Base-by-base conservation (phyloP, 108 stramenopile species). In the Cyclotella cryptica region DNA sequence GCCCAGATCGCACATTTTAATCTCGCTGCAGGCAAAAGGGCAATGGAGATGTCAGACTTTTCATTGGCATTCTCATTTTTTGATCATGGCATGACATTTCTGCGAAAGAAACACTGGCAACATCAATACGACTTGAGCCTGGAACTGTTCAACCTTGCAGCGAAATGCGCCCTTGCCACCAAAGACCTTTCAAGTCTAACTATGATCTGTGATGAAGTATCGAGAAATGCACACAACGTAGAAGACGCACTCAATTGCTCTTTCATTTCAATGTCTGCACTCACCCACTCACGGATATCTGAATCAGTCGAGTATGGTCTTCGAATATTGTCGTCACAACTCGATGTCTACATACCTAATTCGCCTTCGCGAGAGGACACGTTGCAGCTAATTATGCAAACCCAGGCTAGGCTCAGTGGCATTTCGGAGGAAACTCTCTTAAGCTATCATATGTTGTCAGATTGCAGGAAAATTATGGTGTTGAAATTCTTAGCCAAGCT, bases 1-100 rank as follows among this genome's bases (percentile, higher is more conserved):
- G 27, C 46, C n/a, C 11, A 15, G 39, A 60, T 69, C 0, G 57
- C 67, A 45, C 24, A 39, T 26, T 24, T 69, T 42, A 77, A 77
- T 45, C 47, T 69, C 22, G 28, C 7, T 10, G 75, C 67, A 30
- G 75, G 75, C n/a, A 68, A 51, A 41, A 77, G 49, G 40, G 66
- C 66, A 19, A 68, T 76, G 66, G 58, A 61, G 39, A 76, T 76
- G 75, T 76, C 75, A 18, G 66, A 77, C 68, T 77, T 77, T 59
- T 30, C 66, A 14, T 68, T 45, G 19, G 75, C 75, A 9, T 69
- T 40, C 28, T 69, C 66, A 15, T 69, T 69, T 45, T 69, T 77
- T 12, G 75, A 69, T 40, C 18, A 77, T 49, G 75, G 67, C 5
- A 77, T 77, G 26, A 57, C 59, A 40, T 77, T 77, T 35, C 67